Percentiles rank a stretch among this genome's conserved stretches.
These are phyloP conservation scores for Camillea tinctor DNA, from an alignment of 2,329 filamentous ascomycete genomes.

Conservation along the genomic window DNA sequence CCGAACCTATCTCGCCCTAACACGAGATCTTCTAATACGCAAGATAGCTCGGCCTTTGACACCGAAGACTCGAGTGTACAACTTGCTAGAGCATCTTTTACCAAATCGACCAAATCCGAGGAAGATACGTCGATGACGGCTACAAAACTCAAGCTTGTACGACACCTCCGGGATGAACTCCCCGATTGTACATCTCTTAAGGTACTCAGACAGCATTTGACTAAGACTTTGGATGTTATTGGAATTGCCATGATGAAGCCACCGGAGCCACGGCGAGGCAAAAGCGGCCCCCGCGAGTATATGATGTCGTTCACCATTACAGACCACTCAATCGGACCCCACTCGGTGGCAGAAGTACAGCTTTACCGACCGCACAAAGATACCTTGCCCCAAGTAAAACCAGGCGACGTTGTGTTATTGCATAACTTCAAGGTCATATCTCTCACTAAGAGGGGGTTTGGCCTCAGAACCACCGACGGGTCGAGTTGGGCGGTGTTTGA, in stretches of 20 bases:
- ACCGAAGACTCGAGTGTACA: conserved; percentile 25
- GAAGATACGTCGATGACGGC: conserved; percentile 33
- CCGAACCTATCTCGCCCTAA: conserved; percentile 8
- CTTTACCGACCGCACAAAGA: conserved; percentile 59
- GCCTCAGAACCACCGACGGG: conserved; percentile 51
- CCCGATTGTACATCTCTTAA: conserved; percentile 54
- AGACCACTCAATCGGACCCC: conserved; percentile 54
- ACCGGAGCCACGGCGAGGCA: conserved; percentile 51
- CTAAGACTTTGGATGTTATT: conserved; percentile 51
- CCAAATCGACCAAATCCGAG: conserved; percentile 23
- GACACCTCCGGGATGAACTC: conserved; percentile 47
- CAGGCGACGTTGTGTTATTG: conserved; percentile 59
- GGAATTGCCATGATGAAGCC: conserved; percentile 54
- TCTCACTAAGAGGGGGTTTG: conserved; percentile 54
- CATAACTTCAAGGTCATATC: conserved; percentile 55
- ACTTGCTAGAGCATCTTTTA: conserved; percentile 27
- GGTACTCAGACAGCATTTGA: conserved; percentile 48
- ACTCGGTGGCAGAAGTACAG: conserved; percentile 51
- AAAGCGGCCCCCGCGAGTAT: conserved; percentile 58
- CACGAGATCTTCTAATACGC: conserved; percentile 9
- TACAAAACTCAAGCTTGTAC: conserved; percentile 47
- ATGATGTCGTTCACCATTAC: conserved; percentile 57
- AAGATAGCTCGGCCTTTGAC: conserved; percentile 12
- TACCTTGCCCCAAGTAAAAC: conserved; percentile 52
- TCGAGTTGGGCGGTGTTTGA: conserved; percentile 65